Percentiles rank a stretch among this genome's conserved stretches.
Conservation (phyloP, 352 stramenopile genomes). For the Phytophthora cajani region DNA sequence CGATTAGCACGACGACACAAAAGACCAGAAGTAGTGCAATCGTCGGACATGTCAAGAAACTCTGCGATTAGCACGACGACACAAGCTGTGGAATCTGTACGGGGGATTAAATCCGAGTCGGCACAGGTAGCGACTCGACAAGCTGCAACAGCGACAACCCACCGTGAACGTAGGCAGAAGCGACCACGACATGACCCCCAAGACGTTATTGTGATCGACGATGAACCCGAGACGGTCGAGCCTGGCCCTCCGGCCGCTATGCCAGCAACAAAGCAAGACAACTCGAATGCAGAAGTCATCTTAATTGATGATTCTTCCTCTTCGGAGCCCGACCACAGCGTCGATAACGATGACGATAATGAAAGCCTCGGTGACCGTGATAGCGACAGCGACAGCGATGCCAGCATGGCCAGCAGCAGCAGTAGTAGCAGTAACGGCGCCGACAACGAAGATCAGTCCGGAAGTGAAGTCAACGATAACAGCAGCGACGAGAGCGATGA, state of each 20-base stretch:
- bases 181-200: background rate
- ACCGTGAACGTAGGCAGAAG: background rate
- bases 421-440: slow-evolving; percentile 8
- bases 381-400: slow-evolving; percentile 9
- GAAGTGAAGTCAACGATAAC: slow-evolving; percentile 16
- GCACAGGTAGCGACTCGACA: background rate
- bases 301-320: slow-evolving; percentile 20
- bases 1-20: background rate
- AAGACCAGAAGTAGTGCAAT: background rate
- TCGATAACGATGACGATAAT: background rate
- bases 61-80: background rate
- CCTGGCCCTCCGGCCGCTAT: background rate
- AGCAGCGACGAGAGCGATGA: slow-evolving; percentile 27
- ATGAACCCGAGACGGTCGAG: background rate
- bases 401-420: slow-evolving; percentile 13
- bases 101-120: background rate
- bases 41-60: background rate
- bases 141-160: background rate
- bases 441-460: slow-evolving; percentile 26
- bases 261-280: background rate
- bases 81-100: background rate
- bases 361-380: slow-evolving; percentile 9
- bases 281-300: slow-evolving; percentile 2
- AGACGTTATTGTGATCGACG: slow-evolving; percentile 21
- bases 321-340: slow-evolving; percentile 6